Percentiles rank a stretch among this genome's conserved stretches.
Evolutionary conservation across 2,329 filamentous ascomycete species (phyloP).

Genomic region (Botrytis paeoniae): DNA sequence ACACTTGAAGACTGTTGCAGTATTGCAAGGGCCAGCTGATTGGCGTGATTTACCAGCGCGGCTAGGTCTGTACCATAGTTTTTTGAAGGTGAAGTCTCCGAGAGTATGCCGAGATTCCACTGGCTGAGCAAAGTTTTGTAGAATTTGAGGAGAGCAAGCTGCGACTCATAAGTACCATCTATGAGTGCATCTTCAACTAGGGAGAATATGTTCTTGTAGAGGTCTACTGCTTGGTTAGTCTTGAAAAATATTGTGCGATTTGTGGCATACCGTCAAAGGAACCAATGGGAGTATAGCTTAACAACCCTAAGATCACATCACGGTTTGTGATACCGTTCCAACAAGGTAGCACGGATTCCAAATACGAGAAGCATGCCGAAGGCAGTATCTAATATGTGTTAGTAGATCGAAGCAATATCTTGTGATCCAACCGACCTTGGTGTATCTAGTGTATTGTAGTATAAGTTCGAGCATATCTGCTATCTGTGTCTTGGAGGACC

Average conservation of each 20-base stretch:
- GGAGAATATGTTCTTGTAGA: slow-evolving; percentile 48
- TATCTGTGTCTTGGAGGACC: slow-evolving; percentile 48
- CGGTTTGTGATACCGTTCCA: slow-evolving; percentile 62
- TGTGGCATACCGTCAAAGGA: slow-evolving; percentile 52
- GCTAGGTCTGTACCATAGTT: slow-evolving; percentile 37
- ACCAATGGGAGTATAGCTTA: slow-evolving; percentile 53
- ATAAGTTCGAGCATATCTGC: slow-evolving; percentile 55
- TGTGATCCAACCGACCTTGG: slow-evolving; percentile 46
- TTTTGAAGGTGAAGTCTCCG: slow-evolving; percentile 35
- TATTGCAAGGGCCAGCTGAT: slow-evolving; percentile 57
- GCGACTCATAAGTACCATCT: slow-evolving; percentile 50
- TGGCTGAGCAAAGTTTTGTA: slow-evolving; percentile 65
- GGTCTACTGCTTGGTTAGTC: slow-evolving; percentile 41
- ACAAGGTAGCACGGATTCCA: slow-evolving; percentile 50
- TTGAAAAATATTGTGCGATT: neutral
- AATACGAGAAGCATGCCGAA: slow-evolving; percentile 46
- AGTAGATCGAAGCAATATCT: slow-evolving; percentile 23
- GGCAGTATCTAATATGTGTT: slow-evolving; percentile 35
- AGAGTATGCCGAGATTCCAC: slow-evolving; percentile 50
- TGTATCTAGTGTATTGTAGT: slow-evolving; percentile 53
- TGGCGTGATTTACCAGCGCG: slow-evolving; percentile 48
- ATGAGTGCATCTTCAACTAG: slow-evolving; percentile 52
- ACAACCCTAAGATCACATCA: slow-evolving; percentile 54
- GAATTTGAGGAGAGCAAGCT: slow-evolving; percentile 59
- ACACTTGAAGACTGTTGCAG: slow-evolving; percentile 50